Evolutionary conservation across 371 early-diverging fungal species (phyloP).

Genomic region (Apophysomyces variabilis): DNA sequence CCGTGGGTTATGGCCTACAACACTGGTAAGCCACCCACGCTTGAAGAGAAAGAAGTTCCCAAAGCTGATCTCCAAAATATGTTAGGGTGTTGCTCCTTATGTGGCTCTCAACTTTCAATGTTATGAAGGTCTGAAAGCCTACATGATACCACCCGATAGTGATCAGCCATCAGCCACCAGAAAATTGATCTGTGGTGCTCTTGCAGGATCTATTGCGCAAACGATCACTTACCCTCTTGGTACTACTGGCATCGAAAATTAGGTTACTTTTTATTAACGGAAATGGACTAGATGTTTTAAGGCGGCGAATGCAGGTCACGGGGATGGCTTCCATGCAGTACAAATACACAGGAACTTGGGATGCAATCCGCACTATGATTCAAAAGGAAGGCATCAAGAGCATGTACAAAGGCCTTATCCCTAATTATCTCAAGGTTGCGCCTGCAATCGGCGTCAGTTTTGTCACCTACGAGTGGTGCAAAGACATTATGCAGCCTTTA

Average conservation of each 20-base stretch:
- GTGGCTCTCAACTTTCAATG: slow-evolving; percentile 87
- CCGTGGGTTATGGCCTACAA: slow-evolving; percentile 82
- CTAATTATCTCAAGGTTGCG: slow-evolving; percentile 85
- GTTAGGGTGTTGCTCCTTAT: slow-evolving; percentile 84
- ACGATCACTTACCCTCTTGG: slow-evolving; percentile 89
- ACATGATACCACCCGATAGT: slow-evolving; percentile 70
- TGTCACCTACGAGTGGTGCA: slow-evolving; percentile 80
- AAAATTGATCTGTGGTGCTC: slow-evolving; percentile 85
- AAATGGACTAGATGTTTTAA: slow-evolving; percentile 68
- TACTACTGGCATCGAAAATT: slow-evolving; percentile 12
- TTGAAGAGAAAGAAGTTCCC: not conserved
- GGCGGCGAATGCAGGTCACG: slow-evolving; percentile 89
- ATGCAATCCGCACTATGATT: slow-evolving; percentile 72
- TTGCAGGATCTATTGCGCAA: slow-evolving; percentile 90
- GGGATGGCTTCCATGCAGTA: slow-evolving; percentile 75
- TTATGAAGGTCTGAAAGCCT: slow-evolving; percentile 77
- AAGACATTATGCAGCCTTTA: slow-evolving; percentile 54
- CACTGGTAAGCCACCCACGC: slow-evolving; percentile 58
- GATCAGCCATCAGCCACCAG: slow-evolving; percentile 62
- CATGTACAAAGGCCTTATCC: slow-evolving; percentile 70
- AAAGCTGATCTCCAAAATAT: not conserved
- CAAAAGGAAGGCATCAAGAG: slow-evolving; percentile 68
- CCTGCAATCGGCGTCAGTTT: slow-evolving; percentile 90
- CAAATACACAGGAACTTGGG: slow-evolving; percentile 78
- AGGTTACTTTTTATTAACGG: not conserved